Conservation (phyloP, 495 filamentous ascomycete species). For the Cenococcum geophilum region DNA sequence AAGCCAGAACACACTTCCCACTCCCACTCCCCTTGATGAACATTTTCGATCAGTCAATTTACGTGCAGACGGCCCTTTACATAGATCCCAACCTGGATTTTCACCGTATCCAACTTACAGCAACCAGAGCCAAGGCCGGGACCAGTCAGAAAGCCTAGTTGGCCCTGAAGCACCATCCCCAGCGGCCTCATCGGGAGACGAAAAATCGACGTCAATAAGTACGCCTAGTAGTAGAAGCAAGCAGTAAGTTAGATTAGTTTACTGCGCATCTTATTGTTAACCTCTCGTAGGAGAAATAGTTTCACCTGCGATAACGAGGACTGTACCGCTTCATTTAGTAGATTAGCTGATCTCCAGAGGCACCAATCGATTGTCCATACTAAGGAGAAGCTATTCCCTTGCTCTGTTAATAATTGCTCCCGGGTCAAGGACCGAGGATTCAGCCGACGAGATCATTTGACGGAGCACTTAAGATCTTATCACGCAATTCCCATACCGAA, state of each 20-base stretch:
- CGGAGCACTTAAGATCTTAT: conserved; percentile 30
- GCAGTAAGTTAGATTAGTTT: background rate
- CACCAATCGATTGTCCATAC: conserved; percentile 49
- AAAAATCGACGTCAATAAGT: background rate
- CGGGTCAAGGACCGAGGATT: conserved; percentile 29
- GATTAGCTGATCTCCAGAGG: conserved; percentile 50
- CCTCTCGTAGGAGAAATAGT: conserved; percentile 15
- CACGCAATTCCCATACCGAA: conserved; percentile 31
- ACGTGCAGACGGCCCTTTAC: too few species aligned
- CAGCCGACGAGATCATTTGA: conserved; percentile 28
- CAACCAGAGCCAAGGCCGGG: too few species aligned
- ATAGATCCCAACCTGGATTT: too few species aligned
- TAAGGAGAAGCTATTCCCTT: conserved; percentile 20
- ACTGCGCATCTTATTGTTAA: background rate
- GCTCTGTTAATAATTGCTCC: conserved; percentile 19
- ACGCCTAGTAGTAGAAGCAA: background rate
- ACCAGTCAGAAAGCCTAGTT: too few species aligned
- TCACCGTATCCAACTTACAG: too few species aligned
- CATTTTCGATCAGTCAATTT: too few species aligned
- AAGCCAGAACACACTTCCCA: too few species aligned
- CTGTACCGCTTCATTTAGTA: conserved; percentile 43
- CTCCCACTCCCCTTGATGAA: too few species aligned
- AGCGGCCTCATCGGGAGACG: background rate
- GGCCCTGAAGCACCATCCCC: too few species aligned
- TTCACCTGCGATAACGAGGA: conserved; percentile 46